Evolutionary conservation across 495 filamentous ascomycete species (phyloP).

Genomic region (Hypoxylon fragiforme): DNA sequence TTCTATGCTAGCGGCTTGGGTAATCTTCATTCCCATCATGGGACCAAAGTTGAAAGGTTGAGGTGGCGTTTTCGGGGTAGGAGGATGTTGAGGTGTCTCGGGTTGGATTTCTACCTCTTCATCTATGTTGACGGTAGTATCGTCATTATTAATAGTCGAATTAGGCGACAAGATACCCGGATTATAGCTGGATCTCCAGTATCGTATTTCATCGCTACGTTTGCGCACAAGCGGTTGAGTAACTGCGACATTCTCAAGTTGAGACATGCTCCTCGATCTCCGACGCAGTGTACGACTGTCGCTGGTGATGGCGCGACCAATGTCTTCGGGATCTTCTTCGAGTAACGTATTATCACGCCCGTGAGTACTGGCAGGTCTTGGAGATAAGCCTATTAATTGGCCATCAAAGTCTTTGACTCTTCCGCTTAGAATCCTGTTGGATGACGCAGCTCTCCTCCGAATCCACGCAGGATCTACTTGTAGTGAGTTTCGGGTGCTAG

Average conservation of each 20-base stretch:
- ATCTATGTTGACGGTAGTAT: constrained; percentile 38
- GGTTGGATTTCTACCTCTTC: constrained; percentile 33
- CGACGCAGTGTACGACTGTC: constrained; percentile 48
- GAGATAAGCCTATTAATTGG: constrained; percentile 54
- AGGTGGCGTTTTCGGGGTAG: constrained; percentile 44
- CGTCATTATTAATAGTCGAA: constrained; percentile 49
- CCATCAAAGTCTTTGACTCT: constrained; percentile 34
- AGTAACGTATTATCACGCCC: constrained; percentile 44
- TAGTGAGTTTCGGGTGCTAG: constrained; percentile 50
- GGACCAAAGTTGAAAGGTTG: constrained; percentile 58
- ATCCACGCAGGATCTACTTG: constrained; percentile 44
- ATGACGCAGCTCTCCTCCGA: constrained; percentile 41
- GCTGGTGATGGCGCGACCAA: constrained; percentile 58
- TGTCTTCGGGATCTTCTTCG: constrained; percentile 49
- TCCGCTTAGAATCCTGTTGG: constrained; percentile 39
- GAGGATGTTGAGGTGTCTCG: constrained; percentile 39
- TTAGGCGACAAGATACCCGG: constrained; percentile 51
- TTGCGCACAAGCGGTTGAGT: constrained; percentile 41
- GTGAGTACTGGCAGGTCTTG: constrained; percentile 57
- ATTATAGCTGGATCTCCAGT: constrained; percentile 59
- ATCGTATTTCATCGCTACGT: constrained; percentile 60
- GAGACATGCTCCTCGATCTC: constrained; percentile 57
- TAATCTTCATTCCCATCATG: constrained; percentile 55
- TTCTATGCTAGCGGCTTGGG: constrained; percentile 55
- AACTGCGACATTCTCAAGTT: constrained; percentile 46